Conservation (phyloP, 139 green algal genomes). For the Yamagishiella unicocca region DNA sequence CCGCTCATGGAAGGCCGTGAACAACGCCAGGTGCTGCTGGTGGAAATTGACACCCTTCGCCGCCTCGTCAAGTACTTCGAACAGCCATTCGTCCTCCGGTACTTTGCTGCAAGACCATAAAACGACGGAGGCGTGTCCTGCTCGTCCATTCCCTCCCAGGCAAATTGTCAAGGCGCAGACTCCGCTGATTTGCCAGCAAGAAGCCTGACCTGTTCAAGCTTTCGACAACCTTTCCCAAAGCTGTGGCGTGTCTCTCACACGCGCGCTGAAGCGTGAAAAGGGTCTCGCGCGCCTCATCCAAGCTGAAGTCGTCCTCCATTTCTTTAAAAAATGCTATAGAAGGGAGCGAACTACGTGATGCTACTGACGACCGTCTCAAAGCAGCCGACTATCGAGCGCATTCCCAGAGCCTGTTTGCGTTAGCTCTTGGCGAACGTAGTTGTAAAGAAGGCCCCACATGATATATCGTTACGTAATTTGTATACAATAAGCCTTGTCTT, state of each 20-base stretch:
- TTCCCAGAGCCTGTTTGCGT: too few relatives aligned
- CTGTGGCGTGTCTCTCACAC: conserved; percentile 33
- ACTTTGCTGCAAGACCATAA: conserved; percentile 31
- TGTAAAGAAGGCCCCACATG: too few relatives aligned
- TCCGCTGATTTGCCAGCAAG: neutral
- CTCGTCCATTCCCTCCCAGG: too few relatives aligned
- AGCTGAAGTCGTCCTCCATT: conserved; percentile 1
- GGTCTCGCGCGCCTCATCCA: conserved; percentile 29
- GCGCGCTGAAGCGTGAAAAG: conserved; percentile 38
- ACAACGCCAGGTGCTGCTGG: conserved; percentile 51
- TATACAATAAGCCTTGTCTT: too few relatives aligned
- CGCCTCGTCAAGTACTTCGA: conserved; percentile 50
- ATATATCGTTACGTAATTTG: too few relatives aligned
- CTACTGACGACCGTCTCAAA: too few relatives aligned
- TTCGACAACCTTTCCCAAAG: conserved; percentile 38
- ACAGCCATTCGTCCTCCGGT: conserved; percentile 14
- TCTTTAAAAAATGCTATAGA: too few relatives aligned
- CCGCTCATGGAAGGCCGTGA: conserved; percentile 18
- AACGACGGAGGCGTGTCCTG: neutral
- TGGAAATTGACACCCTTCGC: conserved; percentile 46
- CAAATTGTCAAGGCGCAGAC: neutral
- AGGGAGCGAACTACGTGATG: too few relatives aligned
- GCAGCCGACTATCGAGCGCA: too few relatives aligned
- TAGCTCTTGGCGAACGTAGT: too few relatives aligned
- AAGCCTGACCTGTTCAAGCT: conserved; percentile 42